Conservation (phyloP, 2,329 filamentous ascomycete genomes). For the Knufia fluminis region DNA sequence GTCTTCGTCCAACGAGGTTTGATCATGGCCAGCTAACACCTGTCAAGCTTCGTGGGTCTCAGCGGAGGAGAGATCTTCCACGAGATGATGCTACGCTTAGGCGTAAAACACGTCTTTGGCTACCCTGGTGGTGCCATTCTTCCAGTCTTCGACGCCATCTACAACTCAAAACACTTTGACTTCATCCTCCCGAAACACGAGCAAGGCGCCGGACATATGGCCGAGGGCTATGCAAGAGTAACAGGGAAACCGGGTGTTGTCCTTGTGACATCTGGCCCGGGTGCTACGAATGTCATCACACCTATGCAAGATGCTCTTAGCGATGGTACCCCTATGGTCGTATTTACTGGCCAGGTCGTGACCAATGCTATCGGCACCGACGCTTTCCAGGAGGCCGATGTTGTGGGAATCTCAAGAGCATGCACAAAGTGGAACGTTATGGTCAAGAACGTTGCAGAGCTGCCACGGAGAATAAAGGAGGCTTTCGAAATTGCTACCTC, state of each 20-base stretch:
- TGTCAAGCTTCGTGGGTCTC: slow-evolving; percentile 73
- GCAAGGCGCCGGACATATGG: slow-evolving; percentile 98
- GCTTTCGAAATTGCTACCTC: slow-evolving; percentile 96
- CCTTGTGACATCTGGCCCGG: slow-evolving; percentile 90
- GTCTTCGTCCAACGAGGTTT: slow-evolving; percentile 27
- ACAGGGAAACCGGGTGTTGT: slow-evolving; percentile 93
- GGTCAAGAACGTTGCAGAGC: slow-evolving; percentile 89
- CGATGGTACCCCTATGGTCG: slow-evolving; percentile 90
- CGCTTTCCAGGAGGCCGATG: slow-evolving; percentile 93
- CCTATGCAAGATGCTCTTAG: slow-evolving; percentile 94
- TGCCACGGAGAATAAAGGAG: slow-evolving; percentile 90
- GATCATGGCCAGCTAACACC: slow-evolving; percentile 13
- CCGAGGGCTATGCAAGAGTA: slow-evolving; percentile 88
- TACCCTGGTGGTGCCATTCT: slow-evolving; percentile 95
- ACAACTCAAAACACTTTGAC: slow-evolving; percentile 94
- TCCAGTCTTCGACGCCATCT: slow-evolving; percentile 96
- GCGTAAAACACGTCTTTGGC: slow-evolving; percentile 86
- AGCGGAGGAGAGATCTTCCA: slow-evolving; percentile 96
- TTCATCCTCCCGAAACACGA: slow-evolving; percentile 94
- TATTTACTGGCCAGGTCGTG: slow-evolving; percentile 88
- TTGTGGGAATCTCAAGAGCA: slow-evolving; percentile 83
- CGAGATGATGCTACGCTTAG: slow-evolving; percentile 94
- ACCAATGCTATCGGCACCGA: slow-evolving; percentile 88
- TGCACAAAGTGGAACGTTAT: slow-evolving; percentile 99
- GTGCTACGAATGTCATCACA: slow-evolving; percentile 92